Evolutionary conservation across 345 rosid genomes (phyloP).

Genomic region (Populus simonii): DNA sequence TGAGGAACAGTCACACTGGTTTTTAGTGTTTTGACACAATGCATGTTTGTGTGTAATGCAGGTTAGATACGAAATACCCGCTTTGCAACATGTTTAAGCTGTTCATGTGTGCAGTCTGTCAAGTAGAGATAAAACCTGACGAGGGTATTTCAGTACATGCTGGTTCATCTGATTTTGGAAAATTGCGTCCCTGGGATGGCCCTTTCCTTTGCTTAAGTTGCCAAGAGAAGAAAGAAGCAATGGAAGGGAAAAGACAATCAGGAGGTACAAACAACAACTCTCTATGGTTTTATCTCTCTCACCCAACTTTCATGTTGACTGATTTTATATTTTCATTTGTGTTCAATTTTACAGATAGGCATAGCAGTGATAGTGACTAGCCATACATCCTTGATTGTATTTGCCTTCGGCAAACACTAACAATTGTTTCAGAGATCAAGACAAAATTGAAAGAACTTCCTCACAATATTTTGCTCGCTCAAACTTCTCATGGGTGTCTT

Average conservation of each 20-base stretch:
- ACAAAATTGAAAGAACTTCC: slow-evolving; percentile 35
- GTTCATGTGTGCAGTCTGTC: slow-evolving; percentile 98
- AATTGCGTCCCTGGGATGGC: slow-evolving; percentile 96
- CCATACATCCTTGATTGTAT: slow-evolving; percentile 17
- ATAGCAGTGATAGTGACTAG: slow-evolving; percentile 90
- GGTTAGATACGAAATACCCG: slow-evolving; percentile 91
- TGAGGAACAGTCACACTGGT: not conserved
- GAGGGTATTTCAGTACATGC: slow-evolving; percentile 93
- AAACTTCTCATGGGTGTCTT: slow-evolving; percentile 22
- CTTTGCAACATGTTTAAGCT: slow-evolving; percentile 95
- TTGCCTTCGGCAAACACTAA: slow-evolving; percentile 26
- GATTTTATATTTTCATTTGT: slow-evolving; percentile 9
- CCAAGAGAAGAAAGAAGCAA: slow-evolving; percentile 95
- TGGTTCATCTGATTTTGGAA: slow-evolving; percentile 54
- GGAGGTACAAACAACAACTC: slow-evolving; percentile 51
- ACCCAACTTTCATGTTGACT: not conserved
- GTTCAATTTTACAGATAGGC: slow-evolving; percentile 58
- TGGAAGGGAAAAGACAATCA: slow-evolving; percentile 88
- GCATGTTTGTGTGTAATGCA: slow-evolving; percentile 35
- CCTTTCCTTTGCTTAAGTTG: slow-evolving; percentile 97
- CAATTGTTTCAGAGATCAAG: slow-evolving; percentile 37
- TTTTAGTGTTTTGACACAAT: slow-evolving; percentile 15
- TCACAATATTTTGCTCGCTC: slow-evolving; percentile 21
- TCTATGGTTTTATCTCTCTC: not conserved
- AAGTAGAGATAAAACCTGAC: slow-evolving; percentile 95